phyloP scores from a whole-genome alignment of 148 eudicot genomes.

The Oxyria digyna region DNA sequence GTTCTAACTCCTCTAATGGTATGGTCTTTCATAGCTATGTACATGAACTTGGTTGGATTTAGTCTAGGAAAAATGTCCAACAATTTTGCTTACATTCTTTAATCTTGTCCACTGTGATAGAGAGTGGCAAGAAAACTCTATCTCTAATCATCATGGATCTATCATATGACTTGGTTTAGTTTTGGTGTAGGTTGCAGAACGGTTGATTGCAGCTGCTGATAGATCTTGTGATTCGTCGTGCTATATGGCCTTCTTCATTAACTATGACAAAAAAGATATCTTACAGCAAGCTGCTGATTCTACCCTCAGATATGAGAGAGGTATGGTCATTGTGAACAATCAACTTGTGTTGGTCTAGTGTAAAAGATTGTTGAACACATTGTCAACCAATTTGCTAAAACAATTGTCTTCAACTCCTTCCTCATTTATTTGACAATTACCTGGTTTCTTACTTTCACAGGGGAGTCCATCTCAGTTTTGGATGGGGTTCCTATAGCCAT shows the following conservation, averaged over 20 bases:
- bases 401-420: not conserved
- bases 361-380: not conserved
- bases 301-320: slow-evolving; percentile 54
- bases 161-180: not conserved
- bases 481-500: slow-evolving; percentile 91
- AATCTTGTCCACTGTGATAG: no score
- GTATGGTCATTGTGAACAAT: slow-evolving; percentile 17
- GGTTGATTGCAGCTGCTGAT: slow-evolving; percentile 41
- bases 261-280: slow-evolving; percentile 39
- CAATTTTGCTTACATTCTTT: not conserved
- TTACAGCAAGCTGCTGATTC: slow-evolving; percentile 72
- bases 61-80: no score
- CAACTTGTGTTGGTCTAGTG: not conserved
- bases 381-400: not conserved
- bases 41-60: no score
- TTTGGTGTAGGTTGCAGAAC: slow-evolving; percentile 51
- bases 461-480: slow-evolving; percentile 69
- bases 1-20: slow-evolving; percentile 60
- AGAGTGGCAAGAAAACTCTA: no score
- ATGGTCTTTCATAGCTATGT: slow-evolving; percentile 1
- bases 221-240: slow-evolving; percentile 32
- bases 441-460: slow-evolving; percentile 23
- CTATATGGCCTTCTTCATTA: slow-evolving; percentile 84
- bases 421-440: not conserved
- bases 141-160: not conserved